Evolutionary conservation across 2,329 filamentous ascomycete genomes (phyloP), one percentile per base, ranked within the genome.

Genomic region (Hypoxylon sp.): DNA sequence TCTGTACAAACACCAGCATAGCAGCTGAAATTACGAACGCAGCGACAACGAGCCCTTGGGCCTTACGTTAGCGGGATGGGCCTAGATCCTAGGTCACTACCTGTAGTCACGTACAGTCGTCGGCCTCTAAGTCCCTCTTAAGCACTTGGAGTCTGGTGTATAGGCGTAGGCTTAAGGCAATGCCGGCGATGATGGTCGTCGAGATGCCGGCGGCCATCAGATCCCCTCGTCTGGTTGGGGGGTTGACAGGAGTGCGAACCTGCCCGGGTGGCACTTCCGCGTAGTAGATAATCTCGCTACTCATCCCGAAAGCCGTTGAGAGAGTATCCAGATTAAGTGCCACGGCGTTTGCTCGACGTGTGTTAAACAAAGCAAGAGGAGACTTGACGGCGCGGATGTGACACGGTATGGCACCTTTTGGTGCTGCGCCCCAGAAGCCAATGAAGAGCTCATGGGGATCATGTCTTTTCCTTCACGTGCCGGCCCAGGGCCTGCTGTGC

Each of bases 1-100:
- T 64, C 54, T 64, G 48, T 15, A 64, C 61, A 48, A 64, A 64
- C 4, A 23, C 52, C 15, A 61, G 43, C 61, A 64, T 62, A 17
- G 55, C 43, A 33, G 59, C 48, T 4, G 61, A 64, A 11, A 64
- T 47, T n/a, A 56, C 33, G 45, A 62, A 61, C 4, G 61, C 37
- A 9, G 49, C 20, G 3, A 58, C 51, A 10, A 64, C 61, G 41
- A 64, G 51, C 61, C 61, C 60, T 63, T 49, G 13, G 18, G 11
- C 29, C 15, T n/a, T 10, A 17, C 7, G 27, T 49, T 41, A 45
- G 49, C n/a, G 7, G 21, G 20, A 24, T 23, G 11, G 3, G 9
- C 11, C n/a, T n/a, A 5, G n/a, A 15, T n/a, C 40, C 10, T 24
- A 18, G 26, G 29, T 15, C 20, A n/a, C n/a, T n/a, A 10, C 20